Base-by-base conservation (phyloP, 495 filamentous ascomycete species). In the Lophiostoma macrostomum region DNA sequence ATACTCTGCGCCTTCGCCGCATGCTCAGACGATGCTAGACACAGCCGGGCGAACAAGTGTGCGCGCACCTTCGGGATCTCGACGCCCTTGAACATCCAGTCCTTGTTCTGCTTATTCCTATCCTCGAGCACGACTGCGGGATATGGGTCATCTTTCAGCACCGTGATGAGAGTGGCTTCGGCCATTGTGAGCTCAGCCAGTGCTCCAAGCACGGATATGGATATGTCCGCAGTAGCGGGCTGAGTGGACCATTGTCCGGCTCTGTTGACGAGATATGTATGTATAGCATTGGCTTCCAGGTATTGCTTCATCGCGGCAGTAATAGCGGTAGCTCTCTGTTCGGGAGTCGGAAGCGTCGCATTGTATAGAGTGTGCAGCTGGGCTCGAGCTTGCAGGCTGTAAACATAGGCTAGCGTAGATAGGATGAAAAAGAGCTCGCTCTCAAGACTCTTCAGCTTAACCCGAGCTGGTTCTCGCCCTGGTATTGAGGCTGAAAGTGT, bases 91-190 rank as follows among this genome's bases (percentile, higher is more conserved):
- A 90, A 87, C 89, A 95, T 95, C 90, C 90, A 96, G 58, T 94
- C 90, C 28, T 77, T 85, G 67, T 90, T 87, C 55, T 86, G 81
- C 23, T 82, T 77, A 61, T 93, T 90, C 27, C 88, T 77, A 38
- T 81, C 79, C 49, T 89, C 85, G 10, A 87, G 80, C 25, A 89
- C 84, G 12, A 80, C 79, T 2, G 82, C 81, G 0, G 93, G 83
- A 61, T 97, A 96, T 0, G 91, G 88, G 64, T 98, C 93, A 59
- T 96, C 91, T 61, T 95, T 96, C 24, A 91, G 69, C 0, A 96
- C 89, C 2, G 89, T 87, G 1, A 96, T 75, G 5, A 97, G 77
- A 0, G 91, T 96, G 0, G 93, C 91, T 66, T 95, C 90, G 0
- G 89, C 87, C 10, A 94, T 71, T 0, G 90, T 84, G 5, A 96